phyloP scores from a whole-genome alignment of 495 filamentous ascomycete species.

The Thermochaetoides thermophila region DNA sequence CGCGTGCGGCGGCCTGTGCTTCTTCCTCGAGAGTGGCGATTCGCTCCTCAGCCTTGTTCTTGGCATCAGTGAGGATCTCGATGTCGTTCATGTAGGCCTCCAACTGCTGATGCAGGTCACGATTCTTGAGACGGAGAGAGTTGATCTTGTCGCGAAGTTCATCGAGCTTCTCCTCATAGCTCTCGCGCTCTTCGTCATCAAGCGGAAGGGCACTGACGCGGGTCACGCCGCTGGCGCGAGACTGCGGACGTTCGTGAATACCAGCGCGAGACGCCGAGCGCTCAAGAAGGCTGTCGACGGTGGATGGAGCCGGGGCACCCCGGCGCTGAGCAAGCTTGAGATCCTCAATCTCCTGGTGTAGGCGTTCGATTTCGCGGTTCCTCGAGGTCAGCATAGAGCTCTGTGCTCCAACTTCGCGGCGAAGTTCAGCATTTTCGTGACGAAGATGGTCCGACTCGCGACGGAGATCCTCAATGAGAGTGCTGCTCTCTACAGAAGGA shows the following conservation, averaged over 20 bases:
- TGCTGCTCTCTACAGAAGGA: conserved; percentile 48
- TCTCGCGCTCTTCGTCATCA: conserved; percentile 72
- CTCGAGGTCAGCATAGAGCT: conserved; percentile 95
- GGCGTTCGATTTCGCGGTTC: conserved; percentile 83
- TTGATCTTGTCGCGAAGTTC: conserved; percentile 77
- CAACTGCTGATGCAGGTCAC: conserved; percentile 61
- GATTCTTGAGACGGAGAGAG: conserved; percentile 68
- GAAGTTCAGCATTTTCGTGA: conserved; percentile 83
- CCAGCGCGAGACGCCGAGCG: conserved; percentile 79
- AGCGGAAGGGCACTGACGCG: conserved; percentile 42
- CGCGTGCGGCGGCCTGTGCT: conserved; percentile 58
- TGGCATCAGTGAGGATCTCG: conserved; percentile 44
- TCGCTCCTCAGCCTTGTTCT: conserved; percentile 44
- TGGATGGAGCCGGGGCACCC: conserved; percentile 40
- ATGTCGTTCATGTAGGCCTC: conserved; percentile 51
- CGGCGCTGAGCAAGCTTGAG: conserved; percentile 74
- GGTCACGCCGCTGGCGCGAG: conserved; percentile 56
- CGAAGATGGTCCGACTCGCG: conserved; percentile 61
- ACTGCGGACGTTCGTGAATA: conserved; percentile 46
- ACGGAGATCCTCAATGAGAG: conserved; percentile 47
- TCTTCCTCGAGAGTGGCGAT: conserved; percentile 55
- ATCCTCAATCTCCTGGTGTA: conserved; percentile 95
- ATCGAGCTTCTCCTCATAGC: conserved; percentile 66
- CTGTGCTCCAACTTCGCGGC: conserved; percentile 85
- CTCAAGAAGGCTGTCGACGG: conserved; percentile 84